Base-by-base conservation (phyloP, 345 rosid species). In the Euphorbia lathyris region DNA sequence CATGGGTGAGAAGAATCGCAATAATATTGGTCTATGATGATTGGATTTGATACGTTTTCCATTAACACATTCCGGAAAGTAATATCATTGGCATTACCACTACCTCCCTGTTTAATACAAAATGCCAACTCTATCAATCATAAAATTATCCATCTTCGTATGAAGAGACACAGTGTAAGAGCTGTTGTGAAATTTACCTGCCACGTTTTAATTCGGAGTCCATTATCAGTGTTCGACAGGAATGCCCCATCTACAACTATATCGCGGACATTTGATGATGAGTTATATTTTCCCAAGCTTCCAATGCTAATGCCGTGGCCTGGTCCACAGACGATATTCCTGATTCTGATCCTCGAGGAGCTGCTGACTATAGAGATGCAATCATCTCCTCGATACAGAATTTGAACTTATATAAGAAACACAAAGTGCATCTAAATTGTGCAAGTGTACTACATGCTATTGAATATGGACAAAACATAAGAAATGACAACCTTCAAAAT, bases 121-220 rank as follows among this genome's bases (percentile, higher is more conserved):
- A 72, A 60, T 36, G 63, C 32, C 55, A 68, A 0, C 72, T 72
- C 30, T 0, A 36, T n/a, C 51, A 66, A 53, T 40, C 12, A 16
- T 56, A 47, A 43, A 12, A 17, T 27, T 4, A 19, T 34, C 52
- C n/a, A 58, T 27, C 20, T 52, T 42, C 23, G 12, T 3, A 42
- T 32, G 16, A 12, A 45, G 55, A 45, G 22, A 30, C 25, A 58
- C 0, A 58, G 19, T 11, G 30, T 76, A 29, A 69, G 26, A 58
- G 69, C 53, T 57, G 20, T 58, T 25, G 19, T 27, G 53, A 63
- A 74, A n/a, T 34, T 47, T 71, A 90, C 98, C 98, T 91, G 96
- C 98, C 98, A 91, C 63, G 97, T 91, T 83, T 91, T 94, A 79
- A 94, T 91, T 64, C 98, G 92, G 61, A 86, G 82, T 52, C 97